A percentile compares a stretch with the other conserved stretches of the same genome.
Conservation (phyloP, 495 filamentous ascomycete species). For the Neurospora sp. region DNA sequence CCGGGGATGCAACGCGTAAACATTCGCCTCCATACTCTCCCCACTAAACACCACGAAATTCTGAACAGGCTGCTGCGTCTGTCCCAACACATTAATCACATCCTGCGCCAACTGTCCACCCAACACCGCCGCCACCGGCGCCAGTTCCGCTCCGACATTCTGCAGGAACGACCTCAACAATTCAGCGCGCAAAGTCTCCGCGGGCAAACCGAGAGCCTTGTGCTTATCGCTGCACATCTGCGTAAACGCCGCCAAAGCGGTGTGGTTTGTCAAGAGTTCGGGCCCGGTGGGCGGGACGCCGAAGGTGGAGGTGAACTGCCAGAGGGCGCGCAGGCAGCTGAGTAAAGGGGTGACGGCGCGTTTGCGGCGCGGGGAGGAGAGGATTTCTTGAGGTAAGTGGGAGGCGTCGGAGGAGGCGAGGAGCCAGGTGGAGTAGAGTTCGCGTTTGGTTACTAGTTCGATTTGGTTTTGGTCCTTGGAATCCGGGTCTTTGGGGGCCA, state of each 20-base stretch:
- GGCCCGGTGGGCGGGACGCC: conserved; percentile 43
- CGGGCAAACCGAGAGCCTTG: conserved; percentile 64
- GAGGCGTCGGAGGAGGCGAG: conserved; percentile 64
- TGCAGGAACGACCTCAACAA: conserved; percentile 77
- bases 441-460: conserved; percentile 87
- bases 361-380: conserved; percentile 53
- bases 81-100: conserved; percentile 88
- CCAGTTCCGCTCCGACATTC: conserved; percentile 70
- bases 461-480: conserved; percentile 24
- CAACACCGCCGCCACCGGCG: conserved; percentile 79
- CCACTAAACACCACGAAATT: conserved; percentile 92
- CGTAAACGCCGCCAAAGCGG: conserved; percentile 63
- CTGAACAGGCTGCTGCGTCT: conserved; percentile 86
- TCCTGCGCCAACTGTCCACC: conserved; percentile 90
- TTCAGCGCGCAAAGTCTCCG: conserved; percentile 62
- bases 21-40: conserved; percentile 60
- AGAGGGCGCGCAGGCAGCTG: conserved; percentile 71
- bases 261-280: conserved; percentile 21
- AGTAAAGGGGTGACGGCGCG: conserved; percentile 71
- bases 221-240: conserved; percentile 64
- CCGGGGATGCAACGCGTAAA: conserved; percentile 69
- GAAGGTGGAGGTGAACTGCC: conserved; percentile 58
- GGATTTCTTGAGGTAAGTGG: conserved; percentile 58
- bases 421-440: conserved; percentile 72
- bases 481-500: conserved; percentile 59